Conservation (phyloP, 2,329 filamentous ascomycete genomes). For the Fusarium oligoseptatum region DNA sequence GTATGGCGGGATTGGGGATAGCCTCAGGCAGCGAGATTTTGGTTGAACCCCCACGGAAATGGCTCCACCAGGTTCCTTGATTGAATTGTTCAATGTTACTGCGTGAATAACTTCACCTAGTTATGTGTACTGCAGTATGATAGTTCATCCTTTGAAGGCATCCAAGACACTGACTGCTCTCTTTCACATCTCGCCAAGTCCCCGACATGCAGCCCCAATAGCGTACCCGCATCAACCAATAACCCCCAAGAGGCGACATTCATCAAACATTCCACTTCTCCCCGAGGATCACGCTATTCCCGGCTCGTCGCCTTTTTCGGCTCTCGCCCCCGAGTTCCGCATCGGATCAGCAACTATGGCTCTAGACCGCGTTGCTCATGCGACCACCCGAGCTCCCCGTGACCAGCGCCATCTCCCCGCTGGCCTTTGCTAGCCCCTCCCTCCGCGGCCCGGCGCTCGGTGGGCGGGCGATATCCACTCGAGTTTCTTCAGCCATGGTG, state of each 20-base stretch:
- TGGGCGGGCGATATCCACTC: not conserved
- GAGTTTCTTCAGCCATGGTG: not conserved
- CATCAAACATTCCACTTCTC: slow-evolving; percentile 1
- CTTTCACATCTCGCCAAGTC: slow-evolving; percentile 13
- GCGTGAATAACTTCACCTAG: not conserved
- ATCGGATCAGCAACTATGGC: slow-evolving; percentile 13
- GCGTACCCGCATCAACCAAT: not conserved
- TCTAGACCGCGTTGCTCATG: slow-evolving; percentile 10
- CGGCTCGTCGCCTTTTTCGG: slow-evolving; percentile 27
- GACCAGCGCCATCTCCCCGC: slow-evolving; percentile 26
- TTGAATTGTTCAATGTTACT: not conserved
- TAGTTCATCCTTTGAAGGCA: not conserved
- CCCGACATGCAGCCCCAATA: slow-evolving; percentile 6
- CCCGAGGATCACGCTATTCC: slow-evolving; percentile 10
- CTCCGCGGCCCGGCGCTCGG: not conserved
- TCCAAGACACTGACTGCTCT: not conserved
- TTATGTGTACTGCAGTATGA: no score
- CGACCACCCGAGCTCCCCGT: slow-evolving; percentile 37
- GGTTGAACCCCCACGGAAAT: not conserved
- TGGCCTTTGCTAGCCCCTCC: not conserved
- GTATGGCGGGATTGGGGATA: not conserved
- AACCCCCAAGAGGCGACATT: not conserved
- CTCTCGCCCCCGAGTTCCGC: slow-evolving; percentile 36
- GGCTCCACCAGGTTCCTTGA: not conserved
- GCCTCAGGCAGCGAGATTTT: not conserved